Conservation (phyloP, 2,329 filamentous ascomycete genomes). For the Calonectria pteridis region DNA sequence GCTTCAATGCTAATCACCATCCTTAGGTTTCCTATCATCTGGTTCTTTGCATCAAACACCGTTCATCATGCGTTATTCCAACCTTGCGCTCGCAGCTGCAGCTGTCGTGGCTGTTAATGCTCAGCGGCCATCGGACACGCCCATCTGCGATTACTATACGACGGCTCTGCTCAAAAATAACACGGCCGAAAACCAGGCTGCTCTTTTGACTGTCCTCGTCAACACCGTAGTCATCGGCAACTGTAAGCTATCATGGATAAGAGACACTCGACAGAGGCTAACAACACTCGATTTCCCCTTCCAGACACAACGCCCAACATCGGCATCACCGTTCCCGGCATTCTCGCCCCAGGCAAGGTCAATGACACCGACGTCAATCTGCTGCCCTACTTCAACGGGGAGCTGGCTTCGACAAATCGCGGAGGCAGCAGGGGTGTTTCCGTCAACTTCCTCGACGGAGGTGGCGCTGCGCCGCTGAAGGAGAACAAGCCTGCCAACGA, state of each 20-base stretch:
- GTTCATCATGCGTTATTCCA: slow-evolving; percentile 42
- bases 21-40: neutral
- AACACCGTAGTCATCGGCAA: slow-evolving; percentile 76
- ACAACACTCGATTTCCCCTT: neutral
- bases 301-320: slow-evolving; percentile 66
- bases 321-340: slow-evolving; percentile 66
- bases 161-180: slow-evolving; percentile 69
- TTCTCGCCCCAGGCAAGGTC: slow-evolving; percentile 63
- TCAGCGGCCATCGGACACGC: slow-evolving; percentile 61
- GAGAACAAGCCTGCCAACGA: slow-evolving; percentile 67
- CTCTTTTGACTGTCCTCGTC: slow-evolving; percentile 67
- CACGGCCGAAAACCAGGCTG: slow-evolving; percentile 69
- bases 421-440: slow-evolving; percentile 58
- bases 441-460: slow-evolving; percentile 73
- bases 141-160: slow-evolving; percentile 75
- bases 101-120: slow-evolving; percentile 45
- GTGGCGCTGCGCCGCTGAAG: slow-evolving; percentile 66
- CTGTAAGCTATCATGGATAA: slow-evolving; percentile 52
- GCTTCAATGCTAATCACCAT: neutral
- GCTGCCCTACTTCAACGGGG: slow-evolving; percentile 70
- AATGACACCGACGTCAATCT: slow-evolving; percentile 67
- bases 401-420: slow-evolving; percentile 65
- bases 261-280: neutral
- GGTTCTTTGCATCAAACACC: neutral
- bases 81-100: slow-evolving; percentile 36